Percentiles rank a stretch among this genome's conserved stretches.
Conservation (phyloP, 169 alveolate genomes). For the Miamiensis avidus region DNA sequence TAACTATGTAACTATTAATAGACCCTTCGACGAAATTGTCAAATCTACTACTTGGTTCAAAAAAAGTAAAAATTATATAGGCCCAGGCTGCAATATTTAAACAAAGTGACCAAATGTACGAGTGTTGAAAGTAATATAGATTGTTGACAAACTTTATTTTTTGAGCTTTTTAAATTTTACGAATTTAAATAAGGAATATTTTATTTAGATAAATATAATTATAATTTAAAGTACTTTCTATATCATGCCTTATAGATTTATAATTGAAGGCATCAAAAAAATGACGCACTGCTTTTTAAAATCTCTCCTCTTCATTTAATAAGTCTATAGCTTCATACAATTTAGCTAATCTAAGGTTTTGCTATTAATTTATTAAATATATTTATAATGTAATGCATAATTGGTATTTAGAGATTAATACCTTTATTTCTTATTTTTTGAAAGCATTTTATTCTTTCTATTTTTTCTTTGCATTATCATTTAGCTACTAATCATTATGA, state of each 20-base stretch:
- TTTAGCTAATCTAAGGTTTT: not conserved
- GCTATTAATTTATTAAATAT: not conserved
- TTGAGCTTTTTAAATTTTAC: not conserved
- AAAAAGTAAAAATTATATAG: slow-evolving; percentile 1
- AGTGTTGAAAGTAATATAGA: not conserved
- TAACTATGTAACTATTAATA: not conserved
- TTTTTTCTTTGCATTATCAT: not conserved
- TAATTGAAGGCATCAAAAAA: slow-evolving; percentile 1
- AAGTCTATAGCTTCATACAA: not conserved
- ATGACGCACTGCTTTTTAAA: not conserved
- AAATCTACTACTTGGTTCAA: slow-evolving; percentile 1
- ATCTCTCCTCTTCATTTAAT: not conserved
- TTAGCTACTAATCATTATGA: not conserved
- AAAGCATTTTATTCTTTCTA: not conserved
- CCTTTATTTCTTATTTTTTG: not conserved
- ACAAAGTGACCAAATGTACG: not conserved
- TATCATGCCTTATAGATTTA: not conserved
- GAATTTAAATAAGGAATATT: too few species aligned
- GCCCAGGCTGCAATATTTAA: not conserved
- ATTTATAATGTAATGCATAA: too few species aligned
- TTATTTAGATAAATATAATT: too few species aligned
- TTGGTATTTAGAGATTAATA: too few species aligned
- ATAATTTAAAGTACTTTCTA: not conserved
- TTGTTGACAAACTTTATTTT: not conserved
- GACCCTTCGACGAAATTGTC: not conserved